A percentile compares a stretch with the other conserved stretches of the same genome.
These are phyloP conservation scores for Catharanthus roseus DNA, from an alignment of 257 asterid genomes.

Conservation along the genomic window DNA sequence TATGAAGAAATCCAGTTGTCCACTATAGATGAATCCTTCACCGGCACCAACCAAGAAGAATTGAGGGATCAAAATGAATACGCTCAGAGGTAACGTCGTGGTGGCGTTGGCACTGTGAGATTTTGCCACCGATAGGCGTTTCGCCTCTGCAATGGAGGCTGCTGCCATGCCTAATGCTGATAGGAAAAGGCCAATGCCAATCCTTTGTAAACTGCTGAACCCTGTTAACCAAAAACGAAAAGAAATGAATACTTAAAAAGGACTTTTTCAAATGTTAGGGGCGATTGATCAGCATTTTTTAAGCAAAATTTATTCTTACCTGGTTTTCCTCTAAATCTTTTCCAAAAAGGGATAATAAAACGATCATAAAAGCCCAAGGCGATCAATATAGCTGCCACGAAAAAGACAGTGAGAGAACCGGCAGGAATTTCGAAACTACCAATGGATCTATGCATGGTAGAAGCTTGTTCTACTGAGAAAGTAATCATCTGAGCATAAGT, in stretches of 20 bases:
- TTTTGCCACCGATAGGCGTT: conserved; percentile 23
- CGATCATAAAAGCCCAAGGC: conserved; percentile 32
- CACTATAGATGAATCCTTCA: conserved; percentile 38
- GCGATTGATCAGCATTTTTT: not conserved
- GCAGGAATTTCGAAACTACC: conserved; percentile 37
- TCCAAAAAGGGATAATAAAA: conserved; percentile 28
- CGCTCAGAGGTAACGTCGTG: conserved; percentile 25
- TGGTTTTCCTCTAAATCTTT: conserved; percentile 28
- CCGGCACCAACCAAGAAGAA: conserved; percentile 40
- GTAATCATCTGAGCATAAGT: conserved; percentile 39
- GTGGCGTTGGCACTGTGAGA: not conserved
- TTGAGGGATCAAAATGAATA: conserved; percentile 37
- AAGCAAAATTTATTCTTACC: conserved; percentile 19
- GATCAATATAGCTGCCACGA: conserved; percentile 35
- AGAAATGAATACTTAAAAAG: too few species aligned
- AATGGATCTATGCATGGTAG: conserved; percentile 31
- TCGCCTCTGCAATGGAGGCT: conserved; percentile 36
- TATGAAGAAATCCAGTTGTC: conserved; percentile 42
- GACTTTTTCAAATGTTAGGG: too few species aligned
- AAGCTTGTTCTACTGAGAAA: conserved; percentile 44
- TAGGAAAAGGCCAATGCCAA: conserved; percentile 35
- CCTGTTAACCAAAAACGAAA: conserved; percentile 16
- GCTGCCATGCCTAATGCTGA: conserved; percentile 35
- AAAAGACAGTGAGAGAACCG: conserved; percentile 38
- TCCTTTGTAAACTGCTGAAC: conserved; percentile 34